Evolutionary conservation across 2,329 filamentous ascomycete genomes (phyloP).

Genomic region (Diaporthe sp.): DNA sequence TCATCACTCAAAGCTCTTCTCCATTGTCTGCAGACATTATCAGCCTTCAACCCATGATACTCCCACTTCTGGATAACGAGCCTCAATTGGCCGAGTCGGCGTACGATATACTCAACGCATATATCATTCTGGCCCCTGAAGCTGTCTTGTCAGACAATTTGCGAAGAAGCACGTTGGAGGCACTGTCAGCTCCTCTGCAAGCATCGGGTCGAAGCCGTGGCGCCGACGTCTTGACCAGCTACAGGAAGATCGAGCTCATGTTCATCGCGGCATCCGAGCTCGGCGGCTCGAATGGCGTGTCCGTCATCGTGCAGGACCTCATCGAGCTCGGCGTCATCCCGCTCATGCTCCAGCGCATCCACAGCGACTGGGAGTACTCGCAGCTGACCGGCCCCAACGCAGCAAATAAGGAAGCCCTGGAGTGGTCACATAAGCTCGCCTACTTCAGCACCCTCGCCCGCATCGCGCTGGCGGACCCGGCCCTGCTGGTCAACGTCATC

Average conservation of each 20-base stretch:
- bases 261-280: slow-evolving; percentile 74
- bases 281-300: slow-evolving; percentile 72
- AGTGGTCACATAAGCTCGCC: slow-evolving; percentile 59
- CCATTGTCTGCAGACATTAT: slow-evolving; percentile 74
- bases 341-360: slow-evolving; percentile 75
- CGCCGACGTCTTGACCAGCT: slow-evolving; percentile 55
- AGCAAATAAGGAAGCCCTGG: slow-evolving; percentile 74
- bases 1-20: slow-evolving; percentile 75
- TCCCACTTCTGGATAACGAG: slow-evolving; percentile 77
- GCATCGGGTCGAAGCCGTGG: slow-evolving; percentile 27
- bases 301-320: slow-evolving; percentile 75
- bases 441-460: slow-evolving; percentile 88
- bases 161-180: slow-evolving; percentile 64
- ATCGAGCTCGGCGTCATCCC: slow-evolving; percentile 73
- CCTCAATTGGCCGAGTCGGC: slow-evolving; percentile 73
- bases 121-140: slow-evolving; percentile 78
- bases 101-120: slow-evolving; percentile 76
- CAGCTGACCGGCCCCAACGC: slow-evolving; percentile 86
- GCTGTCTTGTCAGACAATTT: slow-evolving; percentile 71
- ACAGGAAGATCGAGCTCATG: slow-evolving; percentile 73
- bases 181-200: slow-evolving; percentile 53
- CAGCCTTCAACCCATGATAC: slow-evolving; percentile 71
- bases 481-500: slow-evolving; percentile 73
- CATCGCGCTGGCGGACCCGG: slow-evolving; percentile 80
- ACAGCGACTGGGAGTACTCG: slow-evolving; percentile 78